A percentile compares a stretch with the other conserved stretches of the same genome.
Evolutionary conservation across 176 grass and related monocot species (phyloP).

Genomic region (Olyra latifolia): DNA sequence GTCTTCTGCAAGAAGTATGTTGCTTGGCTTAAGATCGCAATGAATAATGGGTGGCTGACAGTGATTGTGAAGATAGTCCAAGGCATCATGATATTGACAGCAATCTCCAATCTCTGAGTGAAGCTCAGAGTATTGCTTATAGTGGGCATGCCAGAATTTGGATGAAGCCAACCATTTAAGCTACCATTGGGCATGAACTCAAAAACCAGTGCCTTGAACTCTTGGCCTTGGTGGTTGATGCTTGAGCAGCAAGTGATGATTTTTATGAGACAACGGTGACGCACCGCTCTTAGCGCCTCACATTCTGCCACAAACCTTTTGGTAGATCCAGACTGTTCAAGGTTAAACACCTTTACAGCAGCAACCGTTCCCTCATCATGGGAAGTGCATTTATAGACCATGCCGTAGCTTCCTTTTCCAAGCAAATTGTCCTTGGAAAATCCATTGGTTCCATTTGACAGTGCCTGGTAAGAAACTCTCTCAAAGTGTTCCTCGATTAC

Average conservation of each 20-base stretch:
- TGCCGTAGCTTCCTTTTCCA: background rate
- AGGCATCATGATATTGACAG: background rate
- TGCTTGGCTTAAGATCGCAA: slow-evolving; percentile 52
- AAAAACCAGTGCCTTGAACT: slow-evolving; percentile 33
- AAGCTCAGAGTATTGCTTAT: background rate
- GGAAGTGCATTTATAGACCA: background rate
- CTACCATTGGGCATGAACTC: slow-evolving; percentile 38
- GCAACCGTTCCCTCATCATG: background rate
- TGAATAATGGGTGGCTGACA: slow-evolving; percentile 42
- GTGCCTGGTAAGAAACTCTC: background rate
- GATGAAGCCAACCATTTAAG: slow-evolving; percentile 32
- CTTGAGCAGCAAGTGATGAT: slow-evolving; percentile 34
- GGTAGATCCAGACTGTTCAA: background rate
- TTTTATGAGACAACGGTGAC: slow-evolving; percentile 23
- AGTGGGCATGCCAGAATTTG: background rate
- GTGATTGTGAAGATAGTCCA: slow-evolving; percentile 32
- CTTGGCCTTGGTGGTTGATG: background rate
- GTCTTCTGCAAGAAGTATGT: slow-evolving; percentile 47
- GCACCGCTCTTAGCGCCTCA: slow-evolving; percentile 3
- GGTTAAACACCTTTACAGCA: slow-evolving; percentile 28
- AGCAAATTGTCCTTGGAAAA: slow-evolving; percentile 7
- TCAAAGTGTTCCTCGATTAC: background rate
- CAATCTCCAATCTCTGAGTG: background rate
- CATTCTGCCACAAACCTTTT: slow-evolving; percentile 32
- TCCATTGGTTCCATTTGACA: background rate